These are phyloP conservation scores for Nakataea oryzae DNA, from an alignment of 2,329 filamentous ascomycete species.

Conservation along the genomic window DNA sequence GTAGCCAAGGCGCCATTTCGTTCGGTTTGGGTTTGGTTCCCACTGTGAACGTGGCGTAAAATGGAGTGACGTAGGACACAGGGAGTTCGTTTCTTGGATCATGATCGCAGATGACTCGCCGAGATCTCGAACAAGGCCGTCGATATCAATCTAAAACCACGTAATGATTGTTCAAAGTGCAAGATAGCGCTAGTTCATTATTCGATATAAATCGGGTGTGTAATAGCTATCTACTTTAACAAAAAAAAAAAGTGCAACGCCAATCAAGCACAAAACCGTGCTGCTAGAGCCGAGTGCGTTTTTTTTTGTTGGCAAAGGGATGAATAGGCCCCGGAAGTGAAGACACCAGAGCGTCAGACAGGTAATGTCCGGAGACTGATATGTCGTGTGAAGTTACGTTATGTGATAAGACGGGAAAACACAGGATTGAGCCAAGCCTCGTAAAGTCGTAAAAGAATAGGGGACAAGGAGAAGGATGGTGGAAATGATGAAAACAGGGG, in stretches of 20 bases:
- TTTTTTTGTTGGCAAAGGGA: neutral
- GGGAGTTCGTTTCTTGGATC: no score
- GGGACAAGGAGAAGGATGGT: neutral
- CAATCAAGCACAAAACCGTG: neutral
- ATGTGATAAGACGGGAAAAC: neutral
- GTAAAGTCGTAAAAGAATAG: neutral
- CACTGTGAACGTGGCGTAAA: no score
- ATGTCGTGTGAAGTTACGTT: neutral
- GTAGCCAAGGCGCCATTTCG: neutral
- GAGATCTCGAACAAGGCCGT: no score
- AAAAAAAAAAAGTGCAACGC: neutral
- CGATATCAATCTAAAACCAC: no score
- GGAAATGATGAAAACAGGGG: neutral
- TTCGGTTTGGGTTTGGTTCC: no score
- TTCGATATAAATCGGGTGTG: neutral
- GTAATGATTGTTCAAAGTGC: no score
- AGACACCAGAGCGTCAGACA: neutral
- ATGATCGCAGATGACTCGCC: no score
- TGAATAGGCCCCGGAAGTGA: neutral
- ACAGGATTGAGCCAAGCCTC: neutral
- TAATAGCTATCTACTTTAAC: neutral
- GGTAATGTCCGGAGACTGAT: neutral
- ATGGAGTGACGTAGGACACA: no score
- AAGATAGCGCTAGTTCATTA: neutral
- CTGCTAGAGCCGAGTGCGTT: neutral